Base-by-base conservation (phyloP, 1,284 basidiomycete genomes). In the Malassezia japonica region DNA sequence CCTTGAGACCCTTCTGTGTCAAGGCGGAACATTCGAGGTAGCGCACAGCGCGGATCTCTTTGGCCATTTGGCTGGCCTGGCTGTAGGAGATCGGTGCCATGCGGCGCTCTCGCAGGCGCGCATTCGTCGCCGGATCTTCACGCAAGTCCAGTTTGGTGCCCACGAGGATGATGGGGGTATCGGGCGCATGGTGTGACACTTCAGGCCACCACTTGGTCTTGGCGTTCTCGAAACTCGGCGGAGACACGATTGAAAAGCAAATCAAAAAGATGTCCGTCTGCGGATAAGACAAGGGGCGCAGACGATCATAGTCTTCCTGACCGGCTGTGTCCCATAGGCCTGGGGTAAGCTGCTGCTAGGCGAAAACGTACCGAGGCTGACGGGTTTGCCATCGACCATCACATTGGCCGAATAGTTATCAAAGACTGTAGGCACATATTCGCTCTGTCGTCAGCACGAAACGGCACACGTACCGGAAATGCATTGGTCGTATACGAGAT, bases 181-280 rank as follows among this genome's bases (percentile, higher is more conserved):
- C 75, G 48, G 94, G 94, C 25, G 92, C 91, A 76, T 98, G 92
- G 76, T 98, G 94, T 38, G 57, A 50, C 49, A 67, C 63, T 46
- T 64, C 67, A 31, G 76, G 76, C 72, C 74, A 77, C 77, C 76
- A 77, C 72, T 96, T 96, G 64, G 89, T 94, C 76, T 86, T 83
- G 55, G 98, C 89, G 80, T 98, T 99, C 78, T 98, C 94, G 74
- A 90, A 98, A 75, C 85, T 88, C 21, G 94, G 88, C 27, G 94
- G 94, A 66, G 86, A 90, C 70, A 95, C 91, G 59, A 96, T 81
- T 39, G 89, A 94, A 79, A 98, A 99, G 75, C 94, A 98, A 75
- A 98, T 90, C 73, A 99, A 80, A 79, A 99, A 98, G 32, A 99
- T 90, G 74, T 99, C 94, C 46, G 94, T 98, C 76, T 98, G 94